phyloP scores from a whole-genome alignment of 768 basidiomycete species.

The Panaeolus cyanescens region DNA sequence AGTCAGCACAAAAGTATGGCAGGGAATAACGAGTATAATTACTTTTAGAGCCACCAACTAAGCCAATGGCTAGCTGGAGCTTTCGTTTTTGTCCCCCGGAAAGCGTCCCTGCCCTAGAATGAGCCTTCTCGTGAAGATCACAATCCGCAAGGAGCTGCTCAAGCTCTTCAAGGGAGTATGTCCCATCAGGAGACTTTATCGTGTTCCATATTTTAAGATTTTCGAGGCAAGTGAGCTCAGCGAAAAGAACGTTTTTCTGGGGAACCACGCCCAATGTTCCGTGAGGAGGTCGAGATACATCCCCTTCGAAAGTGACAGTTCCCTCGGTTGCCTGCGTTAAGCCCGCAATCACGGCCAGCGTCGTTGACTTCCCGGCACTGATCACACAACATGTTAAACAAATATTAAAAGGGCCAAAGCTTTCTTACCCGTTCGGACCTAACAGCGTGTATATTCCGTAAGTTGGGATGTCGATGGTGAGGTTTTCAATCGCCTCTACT shows the following conservation, averaged over 20 bases:
- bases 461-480: constrained; percentile 69
- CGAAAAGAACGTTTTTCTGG: constrained; percentile 81
- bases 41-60: constrained; percentile 76
- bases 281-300: constrained; percentile 51
- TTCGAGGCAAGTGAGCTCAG: constrained; percentile 75
- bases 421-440: constrained; percentile 64
- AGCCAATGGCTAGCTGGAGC: constrained; percentile 75
- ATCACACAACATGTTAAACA: constrained; percentile 5
- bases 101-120: constrained; percentile 62
- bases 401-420: not conserved
- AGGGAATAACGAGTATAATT: constrained; percentile 20
- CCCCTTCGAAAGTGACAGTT: constrained; percentile 55
- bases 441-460: constrained; percentile 75
- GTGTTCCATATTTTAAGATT: constrained; percentile 72
- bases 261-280: constrained; percentile 77
- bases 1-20: not conserved
- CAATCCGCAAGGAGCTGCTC: constrained; percentile 69
- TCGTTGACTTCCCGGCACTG: constrained; percentile 77
- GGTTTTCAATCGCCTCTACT: constrained; percentile 64
- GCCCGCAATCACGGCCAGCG: constrained; percentile 65
- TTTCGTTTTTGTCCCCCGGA: constrained; percentile 84
- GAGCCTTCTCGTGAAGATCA: constrained; percentile 67
- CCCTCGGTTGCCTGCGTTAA: constrained; percentile 62
- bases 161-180: constrained; percentile 52
- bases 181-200: constrained; percentile 58